phyloP scores from a whole-genome alignment of 225 moss, liverwort and hornwort species.

The Bryum argenteum region DNA sequence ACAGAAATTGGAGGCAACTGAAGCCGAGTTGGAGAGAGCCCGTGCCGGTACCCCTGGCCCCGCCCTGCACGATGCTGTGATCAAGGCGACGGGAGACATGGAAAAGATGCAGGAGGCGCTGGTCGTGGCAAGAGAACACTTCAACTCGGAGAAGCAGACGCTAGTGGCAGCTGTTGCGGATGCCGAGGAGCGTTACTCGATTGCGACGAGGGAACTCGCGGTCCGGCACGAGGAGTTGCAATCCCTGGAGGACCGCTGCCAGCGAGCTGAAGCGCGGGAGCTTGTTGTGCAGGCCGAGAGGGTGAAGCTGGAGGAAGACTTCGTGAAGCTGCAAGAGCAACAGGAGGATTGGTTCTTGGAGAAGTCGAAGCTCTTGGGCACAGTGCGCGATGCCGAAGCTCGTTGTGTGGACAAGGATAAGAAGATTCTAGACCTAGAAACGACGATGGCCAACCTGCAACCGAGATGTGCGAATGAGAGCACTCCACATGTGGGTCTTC shows the following conservation, averaged over 20 bases:
- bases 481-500: constrained; percentile 27
- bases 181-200: constrained; percentile 32
- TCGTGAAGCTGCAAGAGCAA: constrained; percentile 39
- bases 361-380: constrained; percentile 39
- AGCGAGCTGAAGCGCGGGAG: constrained; percentile 35
- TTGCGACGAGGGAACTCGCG: constrained; percentile 32
- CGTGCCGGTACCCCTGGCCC: constrained; percentile 16
- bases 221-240: constrained; percentile 21
- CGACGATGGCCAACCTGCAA: constrained; percentile 19
- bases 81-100: constrained; percentile 38
- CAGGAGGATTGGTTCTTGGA: constrained; percentile 44
- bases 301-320: constrained; percentile 42
- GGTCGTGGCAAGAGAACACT: constrained; percentile 39
- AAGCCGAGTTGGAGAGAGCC: constrained; percentile 39
- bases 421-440: constrained; percentile 28
- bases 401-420: constrained; percentile 26
- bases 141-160: constrained; percentile 35
- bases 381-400: constrained; percentile 38
- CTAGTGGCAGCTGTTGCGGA: constrained; percentile 30
- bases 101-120: constrained; percentile 39
- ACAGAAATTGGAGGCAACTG: constrained; percentile 43
- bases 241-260: constrained; percentile 29
- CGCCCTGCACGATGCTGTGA: constrained; percentile 19
- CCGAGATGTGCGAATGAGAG: constrained; percentile 7
- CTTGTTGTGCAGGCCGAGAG: constrained; percentile 38